Evolutionary conservation across 2,329 filamentous ascomycete genomes (phyloP), one percentile per base, ranked within the genome.

Genomic region (Stachybotrys echinatus): DNA sequence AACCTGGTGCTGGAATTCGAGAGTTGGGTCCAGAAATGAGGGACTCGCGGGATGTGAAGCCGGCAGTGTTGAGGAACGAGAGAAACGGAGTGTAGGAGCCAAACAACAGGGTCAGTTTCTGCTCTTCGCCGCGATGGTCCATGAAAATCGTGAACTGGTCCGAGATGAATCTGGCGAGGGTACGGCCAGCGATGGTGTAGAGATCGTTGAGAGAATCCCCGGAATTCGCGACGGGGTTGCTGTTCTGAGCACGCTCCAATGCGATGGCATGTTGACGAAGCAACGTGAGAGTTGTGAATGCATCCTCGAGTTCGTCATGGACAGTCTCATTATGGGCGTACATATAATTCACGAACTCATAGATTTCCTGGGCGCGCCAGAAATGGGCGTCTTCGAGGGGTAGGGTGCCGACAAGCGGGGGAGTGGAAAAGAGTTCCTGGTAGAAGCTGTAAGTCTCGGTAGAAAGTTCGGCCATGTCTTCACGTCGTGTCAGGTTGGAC

Each of bases 1-100:
- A 85, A 0, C 89, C 90, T 37, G 90, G 89, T 55, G 85, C 77
- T 0, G 87, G 84, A 14, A 83, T 51, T 2, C 52, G 54, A 4
- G 61, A 61, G 48, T 69, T 65, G 55, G 55, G 62, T 27, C 52
- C 61, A 43, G 62, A 72, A 4, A 77, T 73, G n/a, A 69, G 74
- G 61, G 84, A 82, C 47, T 81, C 64, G 1, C 65, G 60, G 45
- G 72, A 73, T 5, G 71, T 70, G 7, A 84, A 70, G 0, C 68
- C 65, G 0, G 74, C 64, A 3, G 84, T 65, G 2, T 72, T 65
- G 55, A 80, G 79, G 56, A 84, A 82, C 18, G 77, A 69, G 18
- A 84, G 51, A 51, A 84, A 72, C 2, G 80, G 77, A 53, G 80
- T 73, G 50, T 72, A 73, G 1, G 76, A 76, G 27, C 79, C 77